Evolutionary conservation across 2,329 filamentous ascomycete species (phyloP), one percentile per base, ranked within the genome.

Genomic region (Arthrinium phaeospermum): DNA sequence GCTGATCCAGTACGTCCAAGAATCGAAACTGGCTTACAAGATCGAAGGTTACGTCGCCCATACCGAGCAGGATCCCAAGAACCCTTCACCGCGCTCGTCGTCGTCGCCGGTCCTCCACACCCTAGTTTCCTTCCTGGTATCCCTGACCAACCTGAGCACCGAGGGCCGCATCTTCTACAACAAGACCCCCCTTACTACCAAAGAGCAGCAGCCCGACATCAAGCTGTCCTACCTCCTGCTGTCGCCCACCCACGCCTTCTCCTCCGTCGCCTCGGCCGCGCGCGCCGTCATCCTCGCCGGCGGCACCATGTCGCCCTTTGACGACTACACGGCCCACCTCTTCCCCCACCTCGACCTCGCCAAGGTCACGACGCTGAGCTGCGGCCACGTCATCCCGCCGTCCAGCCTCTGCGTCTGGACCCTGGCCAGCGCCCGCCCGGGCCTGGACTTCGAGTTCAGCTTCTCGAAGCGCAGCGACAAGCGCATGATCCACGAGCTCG

Each of bases 261-360:
- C 92, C 10, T 93, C 95, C 14, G 93, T 98, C 70, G 94, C 96
- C 1, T 91, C 94, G 44, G 91, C 93, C 74, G 94, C 96, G 0
- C 89, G 95, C 72, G 94, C 96, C 1, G 93, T 99, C 4, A 92
- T 99, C 57, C 86, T 99, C 4, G 96, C 95, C 0, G 96, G 96
- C 72, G 96, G 96, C 30, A 99, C 96, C 37, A 98, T 99, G 96
- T 97, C 96, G 2, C 96, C 96, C 0, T 97, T 98, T 85, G 90
- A 92, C 34, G 96, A 98, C 83, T 99, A 98, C 82, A 91, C 89
- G 47, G 88, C 92, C 4, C 94, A 98, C 77, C 86, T 99, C 0
- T 96, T 99, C 74, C 93, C 96, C 0, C 92, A 93, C 68, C 81
- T 98, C 0, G 80, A 89, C 0, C 76, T 86, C 0, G 82, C 85